Evolutionary conservation across 2,329 filamentous ascomycete species (phyloP), one percentile per base, ranked within the genome.

Genomic region (Trichoderma hamatum): DNA sequence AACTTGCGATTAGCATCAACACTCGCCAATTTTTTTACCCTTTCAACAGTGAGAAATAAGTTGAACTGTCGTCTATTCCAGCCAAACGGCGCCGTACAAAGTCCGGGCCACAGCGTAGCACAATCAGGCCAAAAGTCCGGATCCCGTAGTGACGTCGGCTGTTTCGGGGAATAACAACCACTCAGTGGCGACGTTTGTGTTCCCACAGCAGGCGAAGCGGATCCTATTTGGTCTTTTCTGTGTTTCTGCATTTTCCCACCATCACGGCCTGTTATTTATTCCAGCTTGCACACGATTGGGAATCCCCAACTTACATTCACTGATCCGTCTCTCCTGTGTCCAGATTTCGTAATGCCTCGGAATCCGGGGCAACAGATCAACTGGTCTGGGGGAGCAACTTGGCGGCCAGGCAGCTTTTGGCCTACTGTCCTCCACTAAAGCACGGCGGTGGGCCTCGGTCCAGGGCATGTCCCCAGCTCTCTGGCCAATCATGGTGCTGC

Each of bases 81-180:
- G 46, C 46, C 46, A 49, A 49, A 49, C 16, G 46, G 46, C n/a
- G 46, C 46, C 21, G 21, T 11, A 49, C 19, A 30, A 65, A 56
- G 24, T 28, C 21, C 39, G 32, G 26, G 34, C n/a, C 24, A 43
- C 52, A 26, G 21, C 52, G 64, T 59, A 5, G 64, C 64, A 67
- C 64, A 43, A 46, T 2, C 13, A 2, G 6, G 28, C 49, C 21
- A 59, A 67, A 67, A 67, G 54, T 36, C 54, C 54, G 64, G 54
- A 51, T 67, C 54, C 64, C 64, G 64, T 59, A 34, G 66, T 68
- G 66, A 68, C 66, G 58, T 63, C 66, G 66, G 66, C 66, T 68
- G 55, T 68, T 68, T 68, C 66, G 66, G 66, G 59, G 66, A 68
- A 68, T 68, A 68, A 52, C 30, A 51, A 28, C 64, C 64, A 67